A percentile compares a stretch with the other conserved stretches of the same genome.
Evolutionary conservation across 1,284 basidiomycete species (phyloP).

Genomic region (Athelia psychrophila): DNA sequence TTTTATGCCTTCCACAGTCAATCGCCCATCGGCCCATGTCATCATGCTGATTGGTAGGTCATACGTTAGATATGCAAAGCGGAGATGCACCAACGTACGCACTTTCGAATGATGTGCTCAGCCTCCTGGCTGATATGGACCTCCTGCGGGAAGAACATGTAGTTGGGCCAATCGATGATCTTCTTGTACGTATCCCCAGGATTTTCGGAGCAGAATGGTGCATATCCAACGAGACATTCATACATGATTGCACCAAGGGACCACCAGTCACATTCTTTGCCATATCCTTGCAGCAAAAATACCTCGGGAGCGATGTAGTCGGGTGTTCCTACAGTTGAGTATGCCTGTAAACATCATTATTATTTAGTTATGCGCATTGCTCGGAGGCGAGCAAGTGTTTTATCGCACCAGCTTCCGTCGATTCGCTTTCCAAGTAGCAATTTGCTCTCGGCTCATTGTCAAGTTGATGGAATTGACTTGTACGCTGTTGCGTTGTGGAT

Average conservation of each 20-base stretch:
- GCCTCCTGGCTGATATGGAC: slow-evolving; percentile 92
- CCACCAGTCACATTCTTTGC: slow-evolving; percentile 99
- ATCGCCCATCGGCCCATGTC: slow-evolving; percentile 77
- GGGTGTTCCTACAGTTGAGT: slow-evolving; percentile 95
- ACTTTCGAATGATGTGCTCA: slow-evolving; percentile 88
- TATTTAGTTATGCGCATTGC: no score
- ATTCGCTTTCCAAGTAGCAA: slow-evolving; percentile 99
- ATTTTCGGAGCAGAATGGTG: slow-evolving; percentile 97
- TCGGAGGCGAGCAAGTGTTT: no score
- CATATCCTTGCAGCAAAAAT: slow-evolving; percentile 96
- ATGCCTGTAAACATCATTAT: slow-evolving; percentile 73
- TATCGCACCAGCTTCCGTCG: slow-evolving; percentile 93
- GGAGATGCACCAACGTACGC: slow-evolving; percentile 15
- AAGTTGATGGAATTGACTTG: slow-evolving; percentile 95
- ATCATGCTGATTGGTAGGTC: slow-evolving; percentile 57
- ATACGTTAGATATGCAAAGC: slow-evolving; percentile 1
- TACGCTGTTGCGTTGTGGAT: slow-evolving; percentile 83
- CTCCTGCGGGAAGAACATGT: slow-evolving; percentile 94
- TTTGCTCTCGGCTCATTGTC: slow-evolving; percentile 93
- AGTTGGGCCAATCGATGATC: slow-evolving; percentile 93
- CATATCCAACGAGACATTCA: slow-evolving; percentile 96
- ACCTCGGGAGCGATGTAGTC: slow-evolving; percentile 97
- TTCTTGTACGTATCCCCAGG: slow-evolving; percentile 99
- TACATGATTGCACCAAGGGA: slow-evolving; percentile 97
- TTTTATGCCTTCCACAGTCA: slow-evolving; percentile 89